These are phyloP conservation scores for Stevia rebaudiana DNA, from an alignment of 140 eudicot genomes.

Conservation along the genomic window DNA sequence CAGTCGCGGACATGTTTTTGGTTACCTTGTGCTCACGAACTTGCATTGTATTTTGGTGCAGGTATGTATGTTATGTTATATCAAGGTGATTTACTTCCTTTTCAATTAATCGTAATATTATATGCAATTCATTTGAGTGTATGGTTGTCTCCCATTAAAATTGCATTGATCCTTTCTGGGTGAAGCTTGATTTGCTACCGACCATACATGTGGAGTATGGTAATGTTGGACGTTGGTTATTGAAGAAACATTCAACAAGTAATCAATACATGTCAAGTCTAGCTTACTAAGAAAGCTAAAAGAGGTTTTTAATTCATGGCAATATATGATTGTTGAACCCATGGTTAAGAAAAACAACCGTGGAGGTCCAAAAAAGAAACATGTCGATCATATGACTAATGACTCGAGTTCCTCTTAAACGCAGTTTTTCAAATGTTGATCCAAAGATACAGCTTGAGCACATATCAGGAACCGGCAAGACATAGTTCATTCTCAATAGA, in stretches of 20 bases:
- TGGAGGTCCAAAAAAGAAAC: not conserved
- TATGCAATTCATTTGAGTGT: not conserved
- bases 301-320: not conserved
- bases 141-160: not conserved
- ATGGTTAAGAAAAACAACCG: not conserved
- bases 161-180: not conserved
- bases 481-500: not conserved
- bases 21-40: not conserved
- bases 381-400: not conserved
- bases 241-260: no score
- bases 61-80: no score
- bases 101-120: no score
- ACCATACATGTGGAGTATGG: not conserved
- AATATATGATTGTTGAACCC: not conserved
- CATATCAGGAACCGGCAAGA: no score
- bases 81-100: no score
- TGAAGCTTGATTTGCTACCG: not conserved
- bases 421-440: not conserved
- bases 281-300: not conserved
- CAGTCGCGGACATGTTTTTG: not conserved
- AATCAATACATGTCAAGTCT: not conserved
- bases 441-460: not conserved
- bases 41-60: not conserved
- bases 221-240: not conserved
- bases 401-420: not conserved